Base-by-base conservation (phyloP, 805 yeast species). In the Myxozyma sirexii region DNA sequence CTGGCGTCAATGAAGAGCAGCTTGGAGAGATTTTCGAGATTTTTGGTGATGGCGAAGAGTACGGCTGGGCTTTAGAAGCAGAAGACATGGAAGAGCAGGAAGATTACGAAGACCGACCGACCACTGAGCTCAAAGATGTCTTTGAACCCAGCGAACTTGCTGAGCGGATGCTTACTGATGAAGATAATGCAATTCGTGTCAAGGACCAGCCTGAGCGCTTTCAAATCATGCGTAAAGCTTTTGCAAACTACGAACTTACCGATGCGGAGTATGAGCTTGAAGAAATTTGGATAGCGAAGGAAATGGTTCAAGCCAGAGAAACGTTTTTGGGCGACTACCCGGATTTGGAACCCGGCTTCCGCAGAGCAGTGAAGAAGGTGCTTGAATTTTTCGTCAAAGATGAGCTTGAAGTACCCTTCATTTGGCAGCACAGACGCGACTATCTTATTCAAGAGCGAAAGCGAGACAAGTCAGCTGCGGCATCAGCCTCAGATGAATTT, bases 51-150 rank as follows among this genome's bases (percentile, higher is more conserved):
- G 99, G 99, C 53, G 91, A 86, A 65, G 97, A 93, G 70, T 94
- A 94, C 74, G 97, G 90, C 58, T 94, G 99, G 98, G 99, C 99
- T 12, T 78, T 94, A 56, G 97, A 90, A 70, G 94, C 90, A 29
- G 97, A 92, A 75, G 85, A 83, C n/a, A 81, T 79, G 49, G 77
- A 77, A n/a, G 84, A 78, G 46, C 70, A 71, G 8, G 77, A 71
- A 23, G 69, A 58, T n/a, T 69, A 66, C 21, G 74, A 69, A 19
- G 75, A 71, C 44, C 73, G 67, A 12, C 75, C 67, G 27, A 42
- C 51, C 21, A 57, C 63, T 15, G 62, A 65, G 43, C 79, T 94
- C 65, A 86, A 88, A 66, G 97, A 94, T 70, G 96, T 94, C 37
- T 94, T 94, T 69, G 99, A 94, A 78, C 91, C 92, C 61, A 87